Evolutionary conservation across 2,329 filamentous ascomycete genomes (phyloP), one percentile per base, ranked within the genome.

Genomic region (Fusarium continuum): DNA sequence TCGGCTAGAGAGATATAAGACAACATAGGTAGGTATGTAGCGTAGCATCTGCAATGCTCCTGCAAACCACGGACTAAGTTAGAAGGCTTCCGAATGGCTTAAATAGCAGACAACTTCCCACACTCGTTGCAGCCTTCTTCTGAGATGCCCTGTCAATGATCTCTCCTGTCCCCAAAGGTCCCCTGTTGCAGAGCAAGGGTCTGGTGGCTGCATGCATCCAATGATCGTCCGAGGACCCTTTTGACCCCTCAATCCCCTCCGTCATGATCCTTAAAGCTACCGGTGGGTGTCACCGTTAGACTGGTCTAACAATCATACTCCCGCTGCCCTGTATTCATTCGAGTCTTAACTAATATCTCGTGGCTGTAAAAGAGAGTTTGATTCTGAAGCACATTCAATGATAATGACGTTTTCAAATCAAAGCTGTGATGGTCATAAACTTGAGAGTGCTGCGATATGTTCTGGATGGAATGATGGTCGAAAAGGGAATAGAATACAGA

Each of bases 221-320:
- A 65, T 52, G 40, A 66, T 17, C 17, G n/a, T 25, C 29, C 34
- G 9, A 49, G 26, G 11, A 39, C 38, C 25, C 44, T 41, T 38
- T 46, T 40, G 34, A 57, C 55, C 55, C 61, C 51, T 49, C 51
- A 39, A 31, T 25, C n/a, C 38, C 31, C 55, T 45, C 46, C 46
- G 36, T 59, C 52, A 62, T 65, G 57, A 66, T 54, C 23, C 47
- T 62, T n/a, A n/a, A 40, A 53, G 40, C 46, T 61, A 39, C 45
- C 35, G 31, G 47, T 48, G 16, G 31, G 17, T 32, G 39, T 32
- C 50, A 53, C 46, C 47, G 45, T 38, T 50, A 64, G 46, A 56
- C 32, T 25, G 16, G 40, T 61, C 16, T 47, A 31, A 32, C 29
- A 22, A 11, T 31, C 22, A 9, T 16, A n/a, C n/a, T n/a, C n/a